Evolutionary conservation across 2,329 filamentous ascomycete genomes (phyloP).

Genomic region (Ophiostoma fasciatum): DNA sequence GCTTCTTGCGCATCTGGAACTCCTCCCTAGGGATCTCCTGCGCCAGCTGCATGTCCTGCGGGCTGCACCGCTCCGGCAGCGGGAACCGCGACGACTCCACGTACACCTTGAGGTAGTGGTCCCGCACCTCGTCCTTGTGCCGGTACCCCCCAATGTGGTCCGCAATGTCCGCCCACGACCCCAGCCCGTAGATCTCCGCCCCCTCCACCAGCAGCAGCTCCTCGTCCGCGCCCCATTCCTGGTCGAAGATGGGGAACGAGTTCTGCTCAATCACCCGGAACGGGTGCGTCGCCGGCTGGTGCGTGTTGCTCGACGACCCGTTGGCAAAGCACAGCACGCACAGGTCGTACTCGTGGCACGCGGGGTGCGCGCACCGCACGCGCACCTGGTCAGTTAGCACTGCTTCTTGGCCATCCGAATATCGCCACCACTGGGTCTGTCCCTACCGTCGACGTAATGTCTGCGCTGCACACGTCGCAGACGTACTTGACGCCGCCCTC

Average conservation of each 20-base stretch:
- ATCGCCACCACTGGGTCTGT: too few relatives aligned
- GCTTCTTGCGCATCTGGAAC: slow-evolving; percentile 86
- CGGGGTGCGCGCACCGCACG: slow-evolving; percentile 72
- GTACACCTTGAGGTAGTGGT: slow-evolving; percentile 85
- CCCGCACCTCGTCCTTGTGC: slow-evolving; percentile 85
- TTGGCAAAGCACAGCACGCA: slow-evolving; percentile 90
- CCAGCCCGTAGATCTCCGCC: slow-evolving; percentile 87
- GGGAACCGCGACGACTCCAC: slow-evolving; percentile 74
- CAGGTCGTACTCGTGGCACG: slow-evolving; percentile 88
- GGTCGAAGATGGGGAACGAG: slow-evolving; percentile 89
- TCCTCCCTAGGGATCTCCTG: slow-evolving; percentile 76
- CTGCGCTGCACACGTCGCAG: slow-evolving; percentile 90
- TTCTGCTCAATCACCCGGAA: slow-evolving; percentile 97
- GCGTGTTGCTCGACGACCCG: slow-evolving; percentile 65
- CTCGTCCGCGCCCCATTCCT: slow-evolving; percentile 94
- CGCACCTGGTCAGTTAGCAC: slow-evolving; percentile 52
- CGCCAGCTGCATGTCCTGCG: slow-evolving; percentile 62
- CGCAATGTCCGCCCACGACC: slow-evolving; percentile 94
- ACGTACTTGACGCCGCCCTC: slow-evolving; percentile 91
- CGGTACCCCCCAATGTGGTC: slow-evolving; percentile 95
- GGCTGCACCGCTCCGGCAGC: slow-evolving; percentile 72
- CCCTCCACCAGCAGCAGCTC: slow-evolving; percentile 88
- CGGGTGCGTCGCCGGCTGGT: slow-evolving; percentile 73
- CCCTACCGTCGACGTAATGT: slow-evolving; percentile 92
- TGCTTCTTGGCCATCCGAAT: too few relatives aligned